phyloP scores from a whole-genome alignment of 2,329 filamentous ascomycete species.

The Sordariomycetes sp. region DNA sequence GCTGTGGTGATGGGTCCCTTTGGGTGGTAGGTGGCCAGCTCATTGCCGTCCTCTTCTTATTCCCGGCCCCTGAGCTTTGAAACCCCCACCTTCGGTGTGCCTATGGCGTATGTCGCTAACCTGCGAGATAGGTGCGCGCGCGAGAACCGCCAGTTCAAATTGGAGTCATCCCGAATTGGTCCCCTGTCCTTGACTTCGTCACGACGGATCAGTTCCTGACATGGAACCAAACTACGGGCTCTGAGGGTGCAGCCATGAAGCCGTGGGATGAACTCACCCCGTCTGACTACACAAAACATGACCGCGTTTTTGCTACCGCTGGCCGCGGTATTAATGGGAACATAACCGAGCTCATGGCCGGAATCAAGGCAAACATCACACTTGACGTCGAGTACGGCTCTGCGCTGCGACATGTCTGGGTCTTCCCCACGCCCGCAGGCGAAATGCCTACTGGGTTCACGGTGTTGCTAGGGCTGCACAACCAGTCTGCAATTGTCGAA shows the following conservation, averaged over 20 bases:
- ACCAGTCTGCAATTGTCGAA: conserved; percentile 34
- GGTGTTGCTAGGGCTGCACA: conserved; percentile 37
- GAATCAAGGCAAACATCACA: conserved; percentile 58
- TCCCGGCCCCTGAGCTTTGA: no score
- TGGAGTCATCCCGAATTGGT: conserved; percentile 51
- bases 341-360: conserved; percentile 59
- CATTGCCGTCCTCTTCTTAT: conserved; percentile 2
- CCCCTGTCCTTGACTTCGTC: conserved; percentile 44
- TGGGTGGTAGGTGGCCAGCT: conserved; percentile 47
- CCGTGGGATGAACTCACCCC: conserved; percentile 17
- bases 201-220: conserved; percentile 28
- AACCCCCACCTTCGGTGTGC: not conserved
- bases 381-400: conserved; percentile 40
- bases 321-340: conserved; percentile 52
- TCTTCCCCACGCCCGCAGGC: conserved; percentile 21
- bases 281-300: conserved; percentile 14
- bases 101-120: not conserved
- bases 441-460: conserved; percentile 6
- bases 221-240: conserved; percentile 16
- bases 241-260: conserved; percentile 11
- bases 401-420: conserved; percentile 42
- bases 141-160: conserved; percentile 34
- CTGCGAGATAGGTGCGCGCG: conserved; percentile 34
- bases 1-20: conserved; percentile 66
- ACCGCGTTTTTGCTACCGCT: conserved; percentile 56